Conservation (phyloP, 2,329 filamentous ascomycete genomes). For the Phaeoacremonium minimum region DNA sequence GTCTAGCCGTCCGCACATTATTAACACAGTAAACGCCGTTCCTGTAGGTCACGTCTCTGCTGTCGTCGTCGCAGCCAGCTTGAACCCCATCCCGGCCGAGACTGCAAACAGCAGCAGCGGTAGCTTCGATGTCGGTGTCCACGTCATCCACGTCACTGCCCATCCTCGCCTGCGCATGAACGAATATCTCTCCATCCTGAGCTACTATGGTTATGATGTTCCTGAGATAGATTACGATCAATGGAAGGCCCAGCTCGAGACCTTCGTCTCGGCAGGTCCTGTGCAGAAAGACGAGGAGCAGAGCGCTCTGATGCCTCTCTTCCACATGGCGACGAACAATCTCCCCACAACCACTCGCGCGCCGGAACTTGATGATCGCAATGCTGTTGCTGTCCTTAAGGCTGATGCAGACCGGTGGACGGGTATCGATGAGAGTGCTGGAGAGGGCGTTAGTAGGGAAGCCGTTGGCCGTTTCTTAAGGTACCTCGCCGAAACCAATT, state of each 20-base stretch:
- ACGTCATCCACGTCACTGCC: constrained; percentile 73
- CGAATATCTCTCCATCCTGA: constrained; percentile 67
- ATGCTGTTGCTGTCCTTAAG: constrained; percentile 61
- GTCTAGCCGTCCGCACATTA: constrained; percentile 65
- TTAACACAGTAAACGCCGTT: constrained; percentile 85
- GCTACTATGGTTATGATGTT: constrained; percentile 68
- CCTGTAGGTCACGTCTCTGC: constrained; percentile 79
- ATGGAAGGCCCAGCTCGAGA: constrained; percentile 66
- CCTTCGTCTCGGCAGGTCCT: constrained; percentile 57
- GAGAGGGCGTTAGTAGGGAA: too few relatives aligned
- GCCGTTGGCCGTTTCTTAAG: too few relatives aligned
- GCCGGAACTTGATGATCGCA: constrained; percentile 69
- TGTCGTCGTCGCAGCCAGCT: constrained; percentile 70
- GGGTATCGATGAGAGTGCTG: too few relatives aligned
- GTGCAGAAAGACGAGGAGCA: constrained; percentile 57
- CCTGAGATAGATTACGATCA: constrained; percentile 62
- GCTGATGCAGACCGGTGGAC: constrained; percentile 58
- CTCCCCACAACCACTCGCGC: constrained; percentile 67
- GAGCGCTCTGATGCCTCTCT: constrained; percentile 70
- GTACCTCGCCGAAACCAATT: too few relatives aligned
- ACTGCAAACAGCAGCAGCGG: too few relatives aligned
- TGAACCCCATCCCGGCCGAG: constrained; percentile 50
- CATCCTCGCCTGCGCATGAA: constrained; percentile 77
- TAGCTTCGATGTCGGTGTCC: too few relatives aligned
- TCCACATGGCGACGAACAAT: constrained; percentile 68